These are phyloP conservation scores for Talaromyces islandicus DNA, from an alignment of 2,329 filamentous ascomycete species.

Conservation along the genomic window DNA sequence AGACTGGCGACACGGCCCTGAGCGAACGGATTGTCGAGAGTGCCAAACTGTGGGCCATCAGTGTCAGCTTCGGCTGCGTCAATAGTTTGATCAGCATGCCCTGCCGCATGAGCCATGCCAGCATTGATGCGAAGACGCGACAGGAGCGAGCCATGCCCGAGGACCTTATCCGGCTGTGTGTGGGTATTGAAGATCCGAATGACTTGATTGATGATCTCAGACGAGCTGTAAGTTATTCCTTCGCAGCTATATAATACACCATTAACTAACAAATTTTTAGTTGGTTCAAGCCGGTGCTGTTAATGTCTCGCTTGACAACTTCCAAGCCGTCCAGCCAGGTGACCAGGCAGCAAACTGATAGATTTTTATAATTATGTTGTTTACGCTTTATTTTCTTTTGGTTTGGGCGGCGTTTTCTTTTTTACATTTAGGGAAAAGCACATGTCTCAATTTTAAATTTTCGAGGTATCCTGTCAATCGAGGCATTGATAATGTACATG, in stretches of 20 bases:
- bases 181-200: conserved; percentile 88
- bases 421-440: background rate
- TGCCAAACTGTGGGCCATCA: conserved; percentile 87
- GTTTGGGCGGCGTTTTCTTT: background rate
- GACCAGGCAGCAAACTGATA: background rate
- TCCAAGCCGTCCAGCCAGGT: conserved; percentile 53
- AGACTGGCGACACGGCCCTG: conserved; percentile 78
- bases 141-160: conserved; percentile 88
- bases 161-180: conserved; percentile 90
- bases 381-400: background rate
- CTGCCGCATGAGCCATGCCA: conserved; percentile 98
- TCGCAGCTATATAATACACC: background rate
- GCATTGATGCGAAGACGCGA: conserved; percentile 91
- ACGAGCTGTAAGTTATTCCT: conserved; percentile 66
- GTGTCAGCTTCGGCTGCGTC: conserved; percentile 95
- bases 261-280: conserved; percentile 34
- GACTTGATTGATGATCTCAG: conserved; percentile 91
- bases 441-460: background rate
- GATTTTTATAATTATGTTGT: background rate
- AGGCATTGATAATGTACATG: background rate
- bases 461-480: background rate
- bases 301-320: conserved; percentile 74
- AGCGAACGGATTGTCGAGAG: conserved; percentile 93
- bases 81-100: conserved; percentile 99
- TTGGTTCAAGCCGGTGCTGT: conserved; percentile 94